Base-by-base conservation (phyloP, 371 early-diverging fungal genomes). In the Rhizopus microsporus region DNA sequence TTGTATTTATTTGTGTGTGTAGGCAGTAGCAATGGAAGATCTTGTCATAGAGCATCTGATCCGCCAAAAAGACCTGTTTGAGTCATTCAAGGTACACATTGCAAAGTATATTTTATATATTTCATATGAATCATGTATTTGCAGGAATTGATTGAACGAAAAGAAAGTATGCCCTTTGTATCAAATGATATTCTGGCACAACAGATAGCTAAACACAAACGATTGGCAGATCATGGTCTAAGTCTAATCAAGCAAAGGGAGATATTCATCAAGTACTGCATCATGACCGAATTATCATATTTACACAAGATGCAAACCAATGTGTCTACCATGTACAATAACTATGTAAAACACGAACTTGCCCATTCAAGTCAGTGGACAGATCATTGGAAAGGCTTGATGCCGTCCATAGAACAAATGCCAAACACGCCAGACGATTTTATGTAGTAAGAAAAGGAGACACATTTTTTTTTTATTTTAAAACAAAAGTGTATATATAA, bases 41-140 rank as follows among this genome's bases (percentile, higher is more conserved):
- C 80, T 76, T 7, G 72, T 87, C 15, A 60, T 89, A 4, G 90
- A 91, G 40, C 74, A 78, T 57, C 53, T 91, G 54, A 89, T 87
- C 54, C 74, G 80, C 7, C 82, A 88, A 49, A 77, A 86, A 0
- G 89, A 90, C 61, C 42, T 87, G 7, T 63, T 88, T 13, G 75
- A 84, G 3, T 81, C 88, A 13, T 78, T 85, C 59, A 74, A 69
- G 70, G 88, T 86, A 60, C 15, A 16, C 2, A 46, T 29, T 6
- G 23, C 23, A 23, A 23, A 23, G 23, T 23, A 30, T 10, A 5
- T 3, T 3, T n/a, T 6, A 10, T 13, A n/a, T 34, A 1, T 16
- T 23, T 8, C 17, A 17, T n/a, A 34, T 30, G 10, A 13, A 4
- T 74, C 10, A 44, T 33, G 2, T 13, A n/a, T 48, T 8, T 34